Base-by-base conservation (phyloP, 768 basidiomycete genomes). In the Clitopilus passeckerianus region DNA sequence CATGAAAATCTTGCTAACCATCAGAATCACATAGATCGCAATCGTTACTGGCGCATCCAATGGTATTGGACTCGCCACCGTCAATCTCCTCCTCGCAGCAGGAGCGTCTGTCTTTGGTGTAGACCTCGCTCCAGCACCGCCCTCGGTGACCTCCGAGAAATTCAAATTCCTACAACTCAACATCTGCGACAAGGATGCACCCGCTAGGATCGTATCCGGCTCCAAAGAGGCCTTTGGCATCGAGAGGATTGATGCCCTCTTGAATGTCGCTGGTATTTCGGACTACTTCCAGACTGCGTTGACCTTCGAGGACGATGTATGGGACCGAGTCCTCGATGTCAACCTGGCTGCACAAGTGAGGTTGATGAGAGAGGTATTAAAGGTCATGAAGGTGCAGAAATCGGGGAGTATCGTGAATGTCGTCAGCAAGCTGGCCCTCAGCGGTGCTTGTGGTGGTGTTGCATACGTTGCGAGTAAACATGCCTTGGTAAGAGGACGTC, bases 401-500 rank as follows among this genome's bases (percentile, higher is more conserved):
- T 58, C 57, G 22, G 63, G 63, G 12, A 60, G 59, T 53, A 64
- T 64, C 52, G 63, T 64, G 7, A 64, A 64, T 53, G 61, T 64
- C 6, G 35, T 57, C 15, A 64, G 63, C 56, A 64, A 64, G 57
- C 61, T 61, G 3, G 63, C 58, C 12, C 57, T 43, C 27, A 63
- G 62, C 44, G 62, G 62, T 5, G 62, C 62, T 2, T 56, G 43
- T 34, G 62, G 60, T n/a, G 62, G 61, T 15, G 59, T 64, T 34
- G 63, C 63, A 22, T 64, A 64, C 55, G 62, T 61, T 22, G 59
- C 61, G 12, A 62, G 58, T 50, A 64, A 64, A 55, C 63, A 64
- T 60, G 63, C 34, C 5, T 27, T 64, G 59, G 59, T 57, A 41
- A 44, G 55, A 44, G 7, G n/a, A 24, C 12, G 10, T 23, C 12